phyloP scores from a whole-genome alignment of 1,139 yeast species.

The Candida neerlandica region DNA sequence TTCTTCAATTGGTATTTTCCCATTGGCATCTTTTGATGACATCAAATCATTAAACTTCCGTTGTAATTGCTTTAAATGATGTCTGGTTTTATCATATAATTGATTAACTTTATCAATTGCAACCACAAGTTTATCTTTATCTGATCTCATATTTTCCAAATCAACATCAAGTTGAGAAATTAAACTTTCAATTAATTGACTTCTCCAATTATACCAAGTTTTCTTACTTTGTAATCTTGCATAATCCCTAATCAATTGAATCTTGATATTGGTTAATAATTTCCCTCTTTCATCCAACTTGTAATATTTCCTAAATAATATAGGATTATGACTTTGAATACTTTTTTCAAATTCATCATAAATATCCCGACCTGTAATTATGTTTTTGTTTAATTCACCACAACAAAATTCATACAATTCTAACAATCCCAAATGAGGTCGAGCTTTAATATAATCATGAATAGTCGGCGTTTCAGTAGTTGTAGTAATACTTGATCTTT shows the following conservation, averaged over 20 bases:
- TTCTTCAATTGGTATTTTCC: not conserved
- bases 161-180: conserved; percentile 38
- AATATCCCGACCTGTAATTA: conserved; percentile 48
- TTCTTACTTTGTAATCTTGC: conserved; percentile 53
- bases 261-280: conserved; percentile 41
- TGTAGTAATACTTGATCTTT: conserved; percentile 26
- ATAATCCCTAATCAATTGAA: conserved; percentile 50
- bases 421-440: conserved; percentile 36
- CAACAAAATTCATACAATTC: conserved; percentile 57
- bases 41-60: conserved; percentile 22
- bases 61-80: conserved; percentile 20
- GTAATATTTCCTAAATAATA: conserved; percentile 50
- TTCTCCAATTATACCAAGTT: conserved; percentile 63
- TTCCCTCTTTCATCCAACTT: conserved; percentile 38
- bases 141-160: conserved; percentile 26
- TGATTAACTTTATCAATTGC: conserved; percentile 26
- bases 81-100: conserved; percentile 18
- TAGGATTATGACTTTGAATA: conserved; percentile 50
- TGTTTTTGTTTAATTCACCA: conserved; percentile 52
- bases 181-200: conserved; percentile 43
- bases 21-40: conserved; percentile 2
- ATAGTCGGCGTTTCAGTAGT: conserved; percentile 17
- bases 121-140: conserved; percentile 24
- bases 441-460: conserved; percentile 36
- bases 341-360: conserved; percentile 48